phyloP scores from a whole-genome alignment of 1,284 basidiomycete species.

The Tilletia walkeri region DNA sequence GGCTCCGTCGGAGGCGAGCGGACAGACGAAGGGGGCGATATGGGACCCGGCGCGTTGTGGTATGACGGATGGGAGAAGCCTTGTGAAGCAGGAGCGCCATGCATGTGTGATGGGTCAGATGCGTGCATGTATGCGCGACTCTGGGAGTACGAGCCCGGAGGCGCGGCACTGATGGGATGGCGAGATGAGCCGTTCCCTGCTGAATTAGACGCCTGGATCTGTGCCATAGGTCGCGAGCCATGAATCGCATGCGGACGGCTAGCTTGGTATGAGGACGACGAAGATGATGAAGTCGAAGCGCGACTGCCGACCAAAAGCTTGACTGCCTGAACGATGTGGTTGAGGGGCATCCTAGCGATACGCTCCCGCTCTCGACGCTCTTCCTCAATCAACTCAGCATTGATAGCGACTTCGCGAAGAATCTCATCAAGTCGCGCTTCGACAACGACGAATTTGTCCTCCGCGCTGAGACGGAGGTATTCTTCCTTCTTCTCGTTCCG shows the following conservation, averaged over 20 bases:
- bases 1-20: neutral
- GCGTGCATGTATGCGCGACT: constrained; percentile 3
- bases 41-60: neutral
- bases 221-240: neutral
- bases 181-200: neutral
- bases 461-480: constrained; percentile 39
- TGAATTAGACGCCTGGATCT: neutral
- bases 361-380: constrained; percentile 45
- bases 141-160: neutral
- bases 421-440: constrained; percentile 48
- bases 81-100: too few species aligned
- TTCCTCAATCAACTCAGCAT: constrained; percentile 51
- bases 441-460: constrained; percentile 47
- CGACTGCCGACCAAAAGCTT: constrained; percentile 38
- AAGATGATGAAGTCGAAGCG: too few species aligned
- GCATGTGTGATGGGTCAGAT: too few species aligned
- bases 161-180: neutral
- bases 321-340: constrained; percentile 39
- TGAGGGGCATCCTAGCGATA: constrained; percentile 32
- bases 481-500: constrained; percentile 50
- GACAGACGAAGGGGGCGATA: neutral
- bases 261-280: too few species aligned
- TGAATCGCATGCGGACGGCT: too few species aligned
- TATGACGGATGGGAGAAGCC: neutral
- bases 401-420: constrained; percentile 49